Conservation (phyloP, 805 yeast species). For the Ascoidea rubescens region DNA sequence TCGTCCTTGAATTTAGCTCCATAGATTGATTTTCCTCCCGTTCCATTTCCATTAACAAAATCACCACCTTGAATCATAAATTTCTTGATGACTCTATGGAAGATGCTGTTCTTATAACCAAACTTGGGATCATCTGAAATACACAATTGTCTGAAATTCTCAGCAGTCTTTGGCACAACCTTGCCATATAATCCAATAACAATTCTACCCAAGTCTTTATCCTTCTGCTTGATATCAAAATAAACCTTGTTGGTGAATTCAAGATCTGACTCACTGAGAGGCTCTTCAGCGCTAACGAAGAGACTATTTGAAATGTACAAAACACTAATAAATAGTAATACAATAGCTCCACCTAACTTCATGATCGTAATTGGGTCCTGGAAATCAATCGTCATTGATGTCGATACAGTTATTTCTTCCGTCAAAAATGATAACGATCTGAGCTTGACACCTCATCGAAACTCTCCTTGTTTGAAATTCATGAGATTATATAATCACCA, state of each 20-base stretch:
- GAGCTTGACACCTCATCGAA: too few species aligned
- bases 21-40: conserved; percentile 65
- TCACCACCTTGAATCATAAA: conserved; percentile 81
- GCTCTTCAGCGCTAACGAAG: neutral
- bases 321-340: too few species aligned
- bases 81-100: conserved; percentile 60
- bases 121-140: conserved; percentile 59
- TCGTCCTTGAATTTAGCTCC: conserved; percentile 58
- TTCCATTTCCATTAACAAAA: conserved; percentile 54
- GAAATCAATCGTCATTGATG: too few species aligned
- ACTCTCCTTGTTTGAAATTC: too few species aligned
- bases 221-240: conserved; percentile 79
- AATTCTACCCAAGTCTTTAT: conserved; percentile 61
- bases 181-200: conserved; percentile 81
- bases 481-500: too few species aligned
- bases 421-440: too few species aligned
- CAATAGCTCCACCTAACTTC: too few species aligned
- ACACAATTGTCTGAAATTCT: conserved; percentile 73
- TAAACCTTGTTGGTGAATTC: conserved; percentile 66
- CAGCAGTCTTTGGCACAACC: conserved; percentile 77
- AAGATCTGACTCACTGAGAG: conserved; percentile 23
- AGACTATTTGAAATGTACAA: too few species aligned
- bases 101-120: conserved; percentile 46
- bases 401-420: too few species aligned
- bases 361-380: too few species aligned